These are phyloP conservation scores for Coriaria nepalensis DNA, from an alignment of 306 rosid species.

Conservation along the genomic window DNA sequence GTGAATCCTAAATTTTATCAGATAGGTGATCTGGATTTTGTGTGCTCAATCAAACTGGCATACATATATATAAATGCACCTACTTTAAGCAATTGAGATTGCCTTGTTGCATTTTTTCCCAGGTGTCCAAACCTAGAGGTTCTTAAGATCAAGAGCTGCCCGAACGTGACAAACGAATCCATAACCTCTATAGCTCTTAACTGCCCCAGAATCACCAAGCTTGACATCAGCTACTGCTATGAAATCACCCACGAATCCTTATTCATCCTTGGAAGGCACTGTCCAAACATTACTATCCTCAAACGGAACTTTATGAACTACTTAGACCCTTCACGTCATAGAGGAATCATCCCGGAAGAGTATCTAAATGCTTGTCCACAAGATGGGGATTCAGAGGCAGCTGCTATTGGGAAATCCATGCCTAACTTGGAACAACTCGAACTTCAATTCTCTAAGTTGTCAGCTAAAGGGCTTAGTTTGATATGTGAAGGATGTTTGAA, in stretches of 20 bases:
- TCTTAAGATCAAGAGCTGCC: constrained; percentile 64
- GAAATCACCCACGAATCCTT: constrained; percentile 38
- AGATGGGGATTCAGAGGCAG: constrained; percentile 76
- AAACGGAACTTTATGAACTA: constrained; percentile 62
- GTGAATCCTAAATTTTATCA: too few relatives aligned
- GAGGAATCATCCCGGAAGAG: constrained; percentile 51
- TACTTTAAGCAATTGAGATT: too few relatives aligned
- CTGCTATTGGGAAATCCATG: constrained; percentile 62
- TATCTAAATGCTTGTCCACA: constrained; percentile 68
- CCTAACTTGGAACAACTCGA: constrained; percentile 63
- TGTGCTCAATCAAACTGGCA: too few relatives aligned
- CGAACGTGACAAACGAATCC: constrained; percentile 56
- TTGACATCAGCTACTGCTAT: constrained; percentile 55
- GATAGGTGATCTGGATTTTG: too few relatives aligned
- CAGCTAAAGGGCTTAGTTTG: constrained; percentile 41
- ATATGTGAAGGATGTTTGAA: constrained; percentile 56
- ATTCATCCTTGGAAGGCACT: constrained; percentile 37
- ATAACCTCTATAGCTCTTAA: constrained; percentile 35
- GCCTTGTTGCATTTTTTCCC: not conserved
- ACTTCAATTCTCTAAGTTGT: constrained; percentile 58
- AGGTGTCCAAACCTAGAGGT: constrained; percentile 36
- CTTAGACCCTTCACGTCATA: constrained; percentile 60
- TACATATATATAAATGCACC: too few relatives aligned
- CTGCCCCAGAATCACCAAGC: constrained; percentile 35
- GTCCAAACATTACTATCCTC: constrained; percentile 51